These are phyloP conservation scores for Beta macrorhiza DNA, from an alignment of 179 eudicot species.

Conservation along the genomic window DNA sequence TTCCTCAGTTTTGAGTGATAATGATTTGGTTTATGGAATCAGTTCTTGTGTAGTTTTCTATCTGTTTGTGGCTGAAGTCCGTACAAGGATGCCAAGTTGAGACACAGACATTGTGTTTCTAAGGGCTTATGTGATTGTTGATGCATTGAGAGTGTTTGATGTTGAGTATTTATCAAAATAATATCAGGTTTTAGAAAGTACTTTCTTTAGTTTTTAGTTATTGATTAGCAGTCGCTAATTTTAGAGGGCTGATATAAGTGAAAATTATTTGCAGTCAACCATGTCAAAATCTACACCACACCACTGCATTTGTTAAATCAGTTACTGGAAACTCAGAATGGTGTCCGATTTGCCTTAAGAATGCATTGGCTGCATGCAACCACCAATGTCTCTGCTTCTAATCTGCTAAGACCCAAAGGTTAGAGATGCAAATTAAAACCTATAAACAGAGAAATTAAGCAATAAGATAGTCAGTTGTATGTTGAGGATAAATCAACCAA, in stretches of 20 bases:
- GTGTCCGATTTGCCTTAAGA: background rate
- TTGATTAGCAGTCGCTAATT: background rate
- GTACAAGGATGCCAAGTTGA: background rate
- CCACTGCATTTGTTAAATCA: background rate
- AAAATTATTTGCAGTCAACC: background rate
- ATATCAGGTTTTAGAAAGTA: background rate
- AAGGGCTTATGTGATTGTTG: background rate
- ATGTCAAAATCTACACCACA: background rate
- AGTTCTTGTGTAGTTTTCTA: background rate
- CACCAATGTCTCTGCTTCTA: background rate
- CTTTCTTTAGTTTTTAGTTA: background rate
- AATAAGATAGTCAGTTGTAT: too few relatives aligned
- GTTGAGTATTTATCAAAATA: background rate
- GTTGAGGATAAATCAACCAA: too few relatives aligned
- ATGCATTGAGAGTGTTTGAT: background rate
- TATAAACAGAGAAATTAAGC: too few relatives aligned
- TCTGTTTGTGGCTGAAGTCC: background rate
- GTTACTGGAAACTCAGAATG: background rate
- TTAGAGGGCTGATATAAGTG: background rate
- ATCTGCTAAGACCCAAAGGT: too few relatives aligned
- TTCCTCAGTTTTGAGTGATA: background rate
- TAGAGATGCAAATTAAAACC: too few relatives aligned
- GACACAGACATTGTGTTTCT: background rate
- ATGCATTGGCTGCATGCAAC: background rate
- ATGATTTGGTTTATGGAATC: background rate